Percentiles rank a stretch among this genome's conserved stretches.
Evolutionary conservation across 106 monocot genomes (phyloP).

Genomic region (Dendrobium chrysotoxum): DNA sequence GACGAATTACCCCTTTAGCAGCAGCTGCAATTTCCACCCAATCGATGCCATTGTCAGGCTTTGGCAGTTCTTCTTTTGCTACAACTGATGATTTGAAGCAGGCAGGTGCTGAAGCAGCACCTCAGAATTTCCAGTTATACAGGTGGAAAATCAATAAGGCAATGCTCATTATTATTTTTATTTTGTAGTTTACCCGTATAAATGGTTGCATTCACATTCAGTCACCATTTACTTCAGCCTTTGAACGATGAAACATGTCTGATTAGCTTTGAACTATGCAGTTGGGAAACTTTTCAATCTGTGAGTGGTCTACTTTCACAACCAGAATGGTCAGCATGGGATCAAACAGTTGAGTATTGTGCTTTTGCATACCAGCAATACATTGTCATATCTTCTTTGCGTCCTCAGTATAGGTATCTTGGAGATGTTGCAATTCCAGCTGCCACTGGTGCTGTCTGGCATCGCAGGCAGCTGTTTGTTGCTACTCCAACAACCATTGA

Average conservation of each 20-base stretch:
- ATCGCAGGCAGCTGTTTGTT: conserved; percentile 95
- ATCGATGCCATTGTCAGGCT: conserved; percentile 95
- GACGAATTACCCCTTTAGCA: conserved; percentile 66
- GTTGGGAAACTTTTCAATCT: conserved; percentile 96
- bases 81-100: conserved; percentile 59
- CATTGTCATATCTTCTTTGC: conserved; percentile 89
- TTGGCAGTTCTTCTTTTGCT: conserved; percentile 78
- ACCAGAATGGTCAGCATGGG: conserved; percentile 99
- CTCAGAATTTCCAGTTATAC: conserved; percentile 96
- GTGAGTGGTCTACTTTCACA: conserved; percentile 89
- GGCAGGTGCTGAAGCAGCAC: conserved; percentile 53
- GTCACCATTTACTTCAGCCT: neutral
- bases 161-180: neutral
- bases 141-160: conserved; percentile 29
- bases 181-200: neutral
- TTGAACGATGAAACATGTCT: neutral
- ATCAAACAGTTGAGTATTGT: conserved; percentile 99
- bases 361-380: conserved; percentile 95
- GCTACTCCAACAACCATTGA: conserved; percentile 96
- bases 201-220: neutral
- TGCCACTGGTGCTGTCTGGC: conserved; percentile 98
- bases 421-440: conserved; percentile 95
- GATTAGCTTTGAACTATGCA: conserved; percentile 25
- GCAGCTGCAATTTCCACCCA: conserved; percentile 83
- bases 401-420: conserved; percentile 89